Percentiles rank a stretch among this genome's conserved stretches.
phyloP scores from a whole-genome alignment of 768 basidiomycete genomes.

The Boletus subparvulus region DNA sequence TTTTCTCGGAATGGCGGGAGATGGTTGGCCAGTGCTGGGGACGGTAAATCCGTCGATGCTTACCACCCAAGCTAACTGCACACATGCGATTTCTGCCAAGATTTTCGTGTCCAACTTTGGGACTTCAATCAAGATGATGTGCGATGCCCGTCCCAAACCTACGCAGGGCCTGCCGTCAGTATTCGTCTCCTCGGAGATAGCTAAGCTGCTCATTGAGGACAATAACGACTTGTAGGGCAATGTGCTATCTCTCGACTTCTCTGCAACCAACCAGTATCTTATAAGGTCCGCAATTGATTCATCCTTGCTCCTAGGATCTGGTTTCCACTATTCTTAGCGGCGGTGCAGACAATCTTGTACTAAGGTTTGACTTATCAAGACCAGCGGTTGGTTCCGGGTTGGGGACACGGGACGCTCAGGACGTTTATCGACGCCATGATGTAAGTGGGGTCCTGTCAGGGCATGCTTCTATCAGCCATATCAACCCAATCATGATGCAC shows the following conservation, averaged over 20 bases:
- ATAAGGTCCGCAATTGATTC: slow-evolving; percentile 52
- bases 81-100: slow-evolving; percentile 33
- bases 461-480: slow-evolving; percentile 21
- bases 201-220: slow-evolving; percentile 6
- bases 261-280: slow-evolving; percentile 59
- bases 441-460: slow-evolving; percentile 18
- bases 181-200: slow-evolving; percentile 29
- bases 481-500: slow-evolving; percentile 13
- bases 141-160: slow-evolving; percentile 39
- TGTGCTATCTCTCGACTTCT: slow-evolving; percentile 70
- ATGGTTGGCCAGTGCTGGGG: slow-evolving; percentile 68
- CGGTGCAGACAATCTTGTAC: slow-evolving; percentile 50
- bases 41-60: slow-evolving; percentile 45
- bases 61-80: slow-evolving; percentile 11
- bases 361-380: slow-evolving; percentile 53
- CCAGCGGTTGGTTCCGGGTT: slow-evolving; percentile 22
- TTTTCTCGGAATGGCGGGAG: slow-evolving; percentile 62
- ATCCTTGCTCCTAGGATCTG: slow-evolving; percentile 11
- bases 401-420: slow-evolving; percentile 17
- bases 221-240: slow-evolving; percentile 50
- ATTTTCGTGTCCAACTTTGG: slow-evolving; percentile 59
- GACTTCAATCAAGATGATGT: slow-evolving; percentile 64
- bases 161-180: slow-evolving; percentile 45
- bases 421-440: slow-evolving; percentile 34
- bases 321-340: slow-evolving; percentile 40